phyloP scores from a whole-genome alignment of 805 yeast species.

The Metschnikowia henanensis region DNA sequence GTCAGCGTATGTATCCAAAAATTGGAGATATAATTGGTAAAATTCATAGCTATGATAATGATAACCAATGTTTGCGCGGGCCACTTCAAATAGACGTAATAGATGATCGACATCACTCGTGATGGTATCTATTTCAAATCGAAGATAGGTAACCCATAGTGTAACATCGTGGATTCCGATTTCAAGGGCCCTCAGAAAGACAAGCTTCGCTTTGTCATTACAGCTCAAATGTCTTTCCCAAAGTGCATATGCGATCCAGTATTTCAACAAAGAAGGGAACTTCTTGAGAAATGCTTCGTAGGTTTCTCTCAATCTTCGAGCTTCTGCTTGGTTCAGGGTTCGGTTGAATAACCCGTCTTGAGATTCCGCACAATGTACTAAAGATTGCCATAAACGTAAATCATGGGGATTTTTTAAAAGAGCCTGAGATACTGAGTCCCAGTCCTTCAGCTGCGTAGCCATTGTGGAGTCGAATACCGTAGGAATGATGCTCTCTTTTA shows the following conservation, averaged over 20 bases:
- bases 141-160: constrained; percentile 51
- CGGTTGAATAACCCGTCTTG: constrained; percentile 33
- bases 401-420: constrained; percentile 36
- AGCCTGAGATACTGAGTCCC: constrained; percentile 25
- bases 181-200: constrained; percentile 28
- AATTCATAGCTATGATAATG: constrained; percentile 53
- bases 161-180: constrained; percentile 45
- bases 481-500: no score
- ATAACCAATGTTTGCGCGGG: constrained; percentile 49
- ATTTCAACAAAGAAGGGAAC: constrained; percentile 52
- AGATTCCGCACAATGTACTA: constrained; percentile 32
- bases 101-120: constrained; percentile 30
- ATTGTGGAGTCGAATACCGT: neutral
- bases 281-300: constrained; percentile 44
- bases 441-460: constrained; percentile 1
- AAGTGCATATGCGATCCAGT: constrained; percentile 58
- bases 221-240: constrained; percentile 47
- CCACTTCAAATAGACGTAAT: constrained; percentile 42
- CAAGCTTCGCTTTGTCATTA: constrained; percentile 32
- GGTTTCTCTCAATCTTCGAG: constrained; percentile 36
- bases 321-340: constrained; percentile 27
- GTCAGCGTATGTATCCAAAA: constrained; percentile 34
- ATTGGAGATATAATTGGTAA: constrained; percentile 49
- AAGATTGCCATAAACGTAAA: constrained; percentile 36
- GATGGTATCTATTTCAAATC: constrained; percentile 37